phyloP scores from a whole-genome alignment of 208 protist species.

The Novymonas esmeraldas region DNA sequence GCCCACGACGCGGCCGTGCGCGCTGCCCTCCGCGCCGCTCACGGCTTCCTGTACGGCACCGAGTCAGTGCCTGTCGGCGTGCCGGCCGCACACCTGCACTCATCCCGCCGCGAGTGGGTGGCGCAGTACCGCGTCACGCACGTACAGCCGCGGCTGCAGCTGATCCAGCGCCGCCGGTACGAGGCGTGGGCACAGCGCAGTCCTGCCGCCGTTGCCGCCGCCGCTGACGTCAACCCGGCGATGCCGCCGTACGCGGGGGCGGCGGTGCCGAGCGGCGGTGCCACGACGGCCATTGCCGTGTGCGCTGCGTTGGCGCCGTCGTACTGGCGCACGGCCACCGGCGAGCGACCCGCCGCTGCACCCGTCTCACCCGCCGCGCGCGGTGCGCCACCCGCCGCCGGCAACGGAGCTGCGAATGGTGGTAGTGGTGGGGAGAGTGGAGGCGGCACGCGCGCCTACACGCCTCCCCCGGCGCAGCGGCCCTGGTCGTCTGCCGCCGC shows the following conservation, averaged over 20 bases:
- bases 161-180: constrained; percentile 32
- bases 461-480: neutral
- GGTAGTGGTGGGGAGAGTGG: too few species aligned
- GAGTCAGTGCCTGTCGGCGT: constrained; percentile 47
- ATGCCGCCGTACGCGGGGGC: neutral
- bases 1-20: constrained; percentile 24
- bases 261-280: neutral
- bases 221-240: neutral
- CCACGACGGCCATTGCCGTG: neutral
- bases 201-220: neutral
- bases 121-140: constrained; percentile 26
- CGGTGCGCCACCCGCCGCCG: too few species aligned
- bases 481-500: neutral
- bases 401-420: too few species aligned
- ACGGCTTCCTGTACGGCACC: constrained; percentile 42
- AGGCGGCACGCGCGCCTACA: neutral
- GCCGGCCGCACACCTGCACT: constrained; percentile 38
- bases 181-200: constrained; percentile 14
- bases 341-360: neutral
- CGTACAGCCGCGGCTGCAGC: constrained; percentile 35
- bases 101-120: constrained; percentile 39
- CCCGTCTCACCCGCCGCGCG: too few species aligned
- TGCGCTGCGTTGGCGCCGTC: constrained; percentile 14
- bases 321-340: constrained; percentile 14
- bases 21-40: constrained; percentile 29